These are phyloP conservation scores for Dactylonectria estremocensis DNA, from an alignment of 2,329 filamentous ascomycete genomes.

Conservation along the genomic window DNA sequence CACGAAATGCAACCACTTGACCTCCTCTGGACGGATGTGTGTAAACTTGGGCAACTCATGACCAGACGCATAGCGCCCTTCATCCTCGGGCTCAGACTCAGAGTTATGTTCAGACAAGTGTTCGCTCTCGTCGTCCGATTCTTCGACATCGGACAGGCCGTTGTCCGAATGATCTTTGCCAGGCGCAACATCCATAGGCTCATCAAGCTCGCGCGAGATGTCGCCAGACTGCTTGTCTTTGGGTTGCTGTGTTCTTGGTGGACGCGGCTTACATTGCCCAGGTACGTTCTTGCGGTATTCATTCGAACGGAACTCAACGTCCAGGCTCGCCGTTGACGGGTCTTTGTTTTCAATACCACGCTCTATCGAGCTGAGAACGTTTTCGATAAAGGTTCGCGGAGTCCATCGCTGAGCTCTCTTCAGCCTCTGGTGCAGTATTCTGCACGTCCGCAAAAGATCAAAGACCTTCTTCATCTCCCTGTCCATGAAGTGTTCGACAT, in stretches of 20 bases:
- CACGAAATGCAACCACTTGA: slow-evolving; percentile 44
- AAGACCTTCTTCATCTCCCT: slow-evolving; percentile 42
- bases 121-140: not conserved
- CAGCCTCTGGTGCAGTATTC: slow-evolving; percentile 33
- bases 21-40: slow-evolving; percentile 43
- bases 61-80: not conserved
- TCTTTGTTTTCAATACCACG: slow-evolving; percentile 28
- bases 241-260: not conserved
- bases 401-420: slow-evolving; percentile 32
- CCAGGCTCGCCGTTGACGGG: not conserved
- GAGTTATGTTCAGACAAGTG: not conserved
- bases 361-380: slow-evolving; percentile 24
- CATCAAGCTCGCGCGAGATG: not conserved
- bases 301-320: slow-evolving; percentile 33
- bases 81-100: not conserved
- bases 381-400: slow-evolving; percentile 38
- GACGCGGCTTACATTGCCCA: not conserved
- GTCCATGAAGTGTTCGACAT: slow-evolving; percentile 39
- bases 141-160: not conserved
- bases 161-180: too few species aligned
- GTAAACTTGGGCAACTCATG: slow-evolving; percentile 1
- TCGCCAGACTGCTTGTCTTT: not conserved
- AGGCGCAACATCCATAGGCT: not conserved
- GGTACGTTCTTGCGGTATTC: slow-evolving; percentile 14
- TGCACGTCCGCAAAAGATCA: slow-evolving; percentile 31